A percentile compares a stretch with the other conserved stretches of the same genome.
Evolutionary conservation across 2,329 filamentous ascomycete genomes (phyloP).

Genomic region (Neobulgaria alba): DNA sequence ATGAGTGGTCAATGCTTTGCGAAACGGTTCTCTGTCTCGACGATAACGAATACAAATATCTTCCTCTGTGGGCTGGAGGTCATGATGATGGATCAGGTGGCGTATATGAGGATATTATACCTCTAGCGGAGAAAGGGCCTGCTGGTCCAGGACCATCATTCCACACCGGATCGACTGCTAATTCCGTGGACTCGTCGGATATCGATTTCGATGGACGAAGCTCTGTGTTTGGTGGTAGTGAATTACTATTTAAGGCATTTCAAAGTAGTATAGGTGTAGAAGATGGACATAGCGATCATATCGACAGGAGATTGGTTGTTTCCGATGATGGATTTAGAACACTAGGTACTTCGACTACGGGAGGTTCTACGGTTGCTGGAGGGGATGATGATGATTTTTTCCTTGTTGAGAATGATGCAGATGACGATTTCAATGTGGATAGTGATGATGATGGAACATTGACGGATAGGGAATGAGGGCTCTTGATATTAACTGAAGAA

Average conservation of each 20-base stretch:
- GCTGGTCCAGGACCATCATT: conserved; percentile 29
- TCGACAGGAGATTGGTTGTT: conserved; percentile 8
- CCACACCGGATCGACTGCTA: conserved; percentile 25
- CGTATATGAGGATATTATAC: conserved; percentile 34
- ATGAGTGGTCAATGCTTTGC: conserved; percentile 17
- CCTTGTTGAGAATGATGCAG: background rate
- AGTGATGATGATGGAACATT: background rate
- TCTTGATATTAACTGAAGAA: background rate
- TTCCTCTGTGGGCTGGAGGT: conserved; percentile 59
- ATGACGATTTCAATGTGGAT: background rate
- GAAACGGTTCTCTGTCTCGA: conserved; percentile 42
- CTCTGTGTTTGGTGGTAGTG: conserved; percentile 2
- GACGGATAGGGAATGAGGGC: background rate
- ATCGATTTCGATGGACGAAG: conserved; percentile 6
- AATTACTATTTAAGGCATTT: background rate
- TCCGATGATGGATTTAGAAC: conserved; percentile 2
- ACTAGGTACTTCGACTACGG: background rate
- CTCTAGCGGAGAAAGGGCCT: conserved; percentile 28
- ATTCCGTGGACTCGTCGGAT: conserved; percentile 7
- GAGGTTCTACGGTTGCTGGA: background rate
- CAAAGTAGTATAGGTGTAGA: conserved; percentile 13
- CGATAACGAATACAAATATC: conserved; percentile 50
- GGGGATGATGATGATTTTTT: conserved; percentile 1
- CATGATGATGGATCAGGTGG: conserved; percentile 42
- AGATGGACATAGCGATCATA: conserved; percentile 10